phyloP scores from a whole-genome alignment of 2,329 filamentous ascomycete genomes.

The Arthrinium phaeospermum region DNA sequence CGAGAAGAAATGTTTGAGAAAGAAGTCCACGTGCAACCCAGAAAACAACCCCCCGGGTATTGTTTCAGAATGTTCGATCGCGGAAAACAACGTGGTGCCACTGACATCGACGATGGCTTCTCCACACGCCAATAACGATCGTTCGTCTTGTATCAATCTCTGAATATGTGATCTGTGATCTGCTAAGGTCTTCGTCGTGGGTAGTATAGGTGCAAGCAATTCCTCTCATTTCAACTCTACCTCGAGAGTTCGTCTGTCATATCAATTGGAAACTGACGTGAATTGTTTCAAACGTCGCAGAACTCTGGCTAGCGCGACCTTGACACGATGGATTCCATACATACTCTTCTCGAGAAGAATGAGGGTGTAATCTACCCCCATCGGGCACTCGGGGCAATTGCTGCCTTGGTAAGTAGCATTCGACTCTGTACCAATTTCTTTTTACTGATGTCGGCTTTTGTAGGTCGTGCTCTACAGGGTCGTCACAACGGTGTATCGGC shows the following conservation, averaged over 20 bases:
- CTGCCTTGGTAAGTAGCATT: neutral
- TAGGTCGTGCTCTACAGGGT: neutral
- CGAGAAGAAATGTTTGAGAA: neutral
- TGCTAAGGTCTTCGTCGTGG: neutral
- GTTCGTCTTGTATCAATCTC: no score
- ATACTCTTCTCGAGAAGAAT: neutral
- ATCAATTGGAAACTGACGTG: neutral
- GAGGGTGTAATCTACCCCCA: neutral
- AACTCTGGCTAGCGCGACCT: neutral
- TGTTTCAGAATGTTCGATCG: neutral
- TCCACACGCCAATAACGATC: neutral
- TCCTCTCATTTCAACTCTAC: neutral
- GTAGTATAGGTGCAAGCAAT: neutral
- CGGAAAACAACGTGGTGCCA: neutral
- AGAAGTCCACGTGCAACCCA: neutral
- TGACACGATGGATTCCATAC: neutral
- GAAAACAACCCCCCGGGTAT: neutral
- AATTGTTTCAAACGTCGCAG: no score
- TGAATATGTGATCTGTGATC: accelerated
- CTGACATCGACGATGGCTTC: neutral
- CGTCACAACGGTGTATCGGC: slow-evolving; percentile 19
- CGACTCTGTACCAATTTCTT: neutral
- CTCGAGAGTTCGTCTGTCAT: neutral
- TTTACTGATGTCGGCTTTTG: neutral
- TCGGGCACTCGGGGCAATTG: neutral